phyloP scores from a whole-genome alignment of 2,329 filamentous ascomycete genomes.

The Penicillium italicum region DNA sequence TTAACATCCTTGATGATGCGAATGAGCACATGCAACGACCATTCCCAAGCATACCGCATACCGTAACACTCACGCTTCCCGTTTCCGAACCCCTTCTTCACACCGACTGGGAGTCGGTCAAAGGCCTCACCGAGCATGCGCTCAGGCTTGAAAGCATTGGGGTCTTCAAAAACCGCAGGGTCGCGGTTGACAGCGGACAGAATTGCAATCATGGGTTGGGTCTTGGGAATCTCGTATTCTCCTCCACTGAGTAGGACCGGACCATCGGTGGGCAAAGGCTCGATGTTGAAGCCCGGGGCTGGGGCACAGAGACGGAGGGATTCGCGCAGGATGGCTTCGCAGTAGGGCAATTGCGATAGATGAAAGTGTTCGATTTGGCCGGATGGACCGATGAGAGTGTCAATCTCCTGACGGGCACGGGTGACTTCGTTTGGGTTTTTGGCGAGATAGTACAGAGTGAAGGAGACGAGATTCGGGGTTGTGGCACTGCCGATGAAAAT shows the following conservation, averaged over 20 bases:
- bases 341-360: conserved; percentile 51
- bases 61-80: conserved; percentile 70
- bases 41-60: conserved; percentile 69
- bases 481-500: conserved; percentile 68
- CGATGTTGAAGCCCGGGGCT: conserved; percentile 54
- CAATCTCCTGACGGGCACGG: conserved; percentile 65
- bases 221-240: conserved; percentile 58
- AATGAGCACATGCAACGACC: conserved; percentile 59
- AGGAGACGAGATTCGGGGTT: conserved; percentile 63
- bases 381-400: conserved; percentile 38
- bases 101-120: conserved; percentile 58
- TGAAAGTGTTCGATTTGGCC: conserved; percentile 10
- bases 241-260: conserved; percentile 53
- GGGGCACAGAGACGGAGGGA: conserved; percentile 60
- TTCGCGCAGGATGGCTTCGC: conserved; percentile 61
- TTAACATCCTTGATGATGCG: conserved; percentile 68
- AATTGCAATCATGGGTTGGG: conserved; percentile 51
- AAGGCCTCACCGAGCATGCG: conserved; percentile 69
- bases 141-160: conserved; percentile 64
- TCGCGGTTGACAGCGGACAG: conserved; percentile 61
- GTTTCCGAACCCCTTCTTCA: conserved; percentile 71
- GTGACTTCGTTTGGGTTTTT: conserved; percentile 58
- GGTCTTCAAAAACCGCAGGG: conserved; percentile 61
- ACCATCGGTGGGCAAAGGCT: conserved; percentile 49
- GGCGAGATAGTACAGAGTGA: conserved; percentile 62